phyloP scores from a whole-genome alignment of 2,329 filamentous ascomycete species.

The Dichotomopilus funicola region DNA sequence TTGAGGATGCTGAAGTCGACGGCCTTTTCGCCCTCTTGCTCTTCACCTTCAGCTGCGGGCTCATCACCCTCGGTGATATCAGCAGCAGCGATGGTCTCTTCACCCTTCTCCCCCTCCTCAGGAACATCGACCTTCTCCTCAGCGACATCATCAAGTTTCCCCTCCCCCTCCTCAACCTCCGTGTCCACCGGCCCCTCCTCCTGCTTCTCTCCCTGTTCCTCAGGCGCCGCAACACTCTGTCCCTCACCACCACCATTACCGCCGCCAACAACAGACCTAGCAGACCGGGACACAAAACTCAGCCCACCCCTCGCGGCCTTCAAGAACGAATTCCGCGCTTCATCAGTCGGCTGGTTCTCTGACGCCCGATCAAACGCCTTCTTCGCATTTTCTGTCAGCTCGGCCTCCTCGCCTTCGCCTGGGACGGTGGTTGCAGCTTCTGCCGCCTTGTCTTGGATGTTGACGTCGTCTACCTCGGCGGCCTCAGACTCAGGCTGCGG shows the following conservation, averaged over 20 bases:
- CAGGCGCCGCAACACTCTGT: not conserved
- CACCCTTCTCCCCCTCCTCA: too few relatives aligned
- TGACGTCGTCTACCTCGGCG: constrained; percentile 16
- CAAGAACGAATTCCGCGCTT: constrained; percentile 20
- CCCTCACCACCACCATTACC: too few relatives aligned
- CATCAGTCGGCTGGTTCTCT: constrained; percentile 19
- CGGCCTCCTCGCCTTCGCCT: not conserved
- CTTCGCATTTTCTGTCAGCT: constrained; percentile 22
- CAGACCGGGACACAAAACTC: not conserved
- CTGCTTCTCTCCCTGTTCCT: not conserved
- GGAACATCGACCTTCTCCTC: not conserved
- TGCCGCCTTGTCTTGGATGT: constrained; percentile 9
- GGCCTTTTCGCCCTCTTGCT: constrained; percentile 3
- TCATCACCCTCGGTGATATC: not conserved
- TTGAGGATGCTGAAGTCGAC: constrained; percentile 46
- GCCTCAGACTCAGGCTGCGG: constrained; percentile 26
- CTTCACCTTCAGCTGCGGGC: constrained; percentile 22
- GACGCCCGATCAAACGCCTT: constrained; percentile 20
- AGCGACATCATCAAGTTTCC: not conserved
- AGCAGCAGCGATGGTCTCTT: too few relatives aligned
- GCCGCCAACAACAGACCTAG: too few relatives aligned
- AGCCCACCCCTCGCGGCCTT: constrained; percentile 10
- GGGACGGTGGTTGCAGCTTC: not conserved
- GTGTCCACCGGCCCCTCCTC: not conserved
- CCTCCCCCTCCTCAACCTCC: not conserved